These are phyloP conservation scores for Kregervanrija pseudodelftensis DNA, from an alignment of 805 yeast species.

Conservation along the genomic window DNA sequence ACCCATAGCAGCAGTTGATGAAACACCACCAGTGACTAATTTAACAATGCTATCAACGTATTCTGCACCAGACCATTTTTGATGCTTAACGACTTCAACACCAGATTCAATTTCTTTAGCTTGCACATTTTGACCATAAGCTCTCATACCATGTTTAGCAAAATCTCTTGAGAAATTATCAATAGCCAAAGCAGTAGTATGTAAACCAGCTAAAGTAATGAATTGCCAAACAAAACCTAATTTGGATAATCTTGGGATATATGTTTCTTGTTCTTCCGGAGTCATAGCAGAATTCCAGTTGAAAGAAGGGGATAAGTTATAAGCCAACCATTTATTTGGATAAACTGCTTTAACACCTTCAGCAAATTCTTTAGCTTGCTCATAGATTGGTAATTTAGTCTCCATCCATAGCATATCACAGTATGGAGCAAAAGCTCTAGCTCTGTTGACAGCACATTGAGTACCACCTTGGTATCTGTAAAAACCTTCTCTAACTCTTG, in stretches of 20 bases:
- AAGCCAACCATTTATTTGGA: constrained; percentile 95
- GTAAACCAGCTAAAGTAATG: constrained; percentile 94
- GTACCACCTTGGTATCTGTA: constrained; percentile 96
- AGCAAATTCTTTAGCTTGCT: constrained; percentile 91
- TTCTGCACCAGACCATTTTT: constrained; percentile 98
- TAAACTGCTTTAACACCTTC: constrained; percentile 73
- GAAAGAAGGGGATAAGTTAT: constrained; percentile 94
- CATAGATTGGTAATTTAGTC: constrained; percentile 87
- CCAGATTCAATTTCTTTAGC: constrained; percentile 79
- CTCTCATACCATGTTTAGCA: constrained; percentile 84
- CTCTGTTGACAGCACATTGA: constrained; percentile 95
- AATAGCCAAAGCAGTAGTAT: constrained; percentile 88
- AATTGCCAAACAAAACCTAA: constrained; percentile 97
- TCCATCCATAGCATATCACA: constrained; percentile 98
- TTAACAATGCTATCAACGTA: constrained; percentile 87
- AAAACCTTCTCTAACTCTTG: constrained; percentile 95
- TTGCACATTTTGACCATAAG: constrained; percentile 86
- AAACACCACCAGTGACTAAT: constrained; percentile 88
- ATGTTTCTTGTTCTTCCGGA: constrained; percentile 79
- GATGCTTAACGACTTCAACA: constrained; percentile 96
- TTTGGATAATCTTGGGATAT: constrained; percentile 76
- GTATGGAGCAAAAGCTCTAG: constrained; percentile 89
- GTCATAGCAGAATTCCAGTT: constrained; percentile 97
- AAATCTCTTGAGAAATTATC: constrained; percentile 78
- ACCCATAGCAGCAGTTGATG: constrained; percentile 97